Conservation (phyloP, 148 eudicot species). For the Tetragonia tetragonoides region DNA sequence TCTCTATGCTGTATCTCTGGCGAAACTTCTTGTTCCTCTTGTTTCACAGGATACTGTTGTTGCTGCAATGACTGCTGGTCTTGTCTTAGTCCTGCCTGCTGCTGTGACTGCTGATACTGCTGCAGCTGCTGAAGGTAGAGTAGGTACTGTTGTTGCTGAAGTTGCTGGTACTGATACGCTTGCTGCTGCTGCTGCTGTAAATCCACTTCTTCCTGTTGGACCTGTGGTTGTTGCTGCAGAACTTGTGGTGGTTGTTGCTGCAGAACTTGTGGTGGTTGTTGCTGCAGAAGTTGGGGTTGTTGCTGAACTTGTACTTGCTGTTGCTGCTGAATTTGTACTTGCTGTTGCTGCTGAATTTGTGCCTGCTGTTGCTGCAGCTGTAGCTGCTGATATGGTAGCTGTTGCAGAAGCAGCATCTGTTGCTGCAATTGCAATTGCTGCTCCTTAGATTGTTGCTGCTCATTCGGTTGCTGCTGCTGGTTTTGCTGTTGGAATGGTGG, state of each 20-base stretch:
- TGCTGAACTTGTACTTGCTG: constrained; percentile 19
- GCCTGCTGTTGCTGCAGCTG: constrained; percentile 13
- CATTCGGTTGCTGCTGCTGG: not conserved
- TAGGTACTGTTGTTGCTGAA: constrained; percentile 37
- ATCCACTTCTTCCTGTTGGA: constrained; percentile 21
- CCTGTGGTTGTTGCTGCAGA: constrained; percentile 19
- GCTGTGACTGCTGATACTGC: constrained; percentile 29
- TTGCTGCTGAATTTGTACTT: constrained; percentile 13
- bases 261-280: no score
- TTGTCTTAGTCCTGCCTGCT: constrained; percentile 21
- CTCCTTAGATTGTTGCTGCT: constrained; percentile 23
- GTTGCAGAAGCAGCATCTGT: not conserved
- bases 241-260: no score
- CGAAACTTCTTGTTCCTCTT: constrained; percentile 18
- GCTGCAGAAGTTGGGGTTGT: not conserved
- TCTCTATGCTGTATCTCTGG: constrained; percentile 18
- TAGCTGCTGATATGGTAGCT: not conserved
- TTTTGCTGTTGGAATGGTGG: constrained; percentile 22
- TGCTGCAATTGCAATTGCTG: constrained; percentile 21
- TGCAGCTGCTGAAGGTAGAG: constrained; percentile 47
- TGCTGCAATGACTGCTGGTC: constrained; percentile 26
- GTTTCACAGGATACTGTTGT: constrained; percentile 21
- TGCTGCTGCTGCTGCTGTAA: constrained; percentile 31
- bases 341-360: constrained; percentile 8
- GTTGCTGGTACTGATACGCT: constrained; percentile 37